Conservation (phyloP, 2,329 filamentous ascomycete species). For the Colletotrichum sojae region DNA sequence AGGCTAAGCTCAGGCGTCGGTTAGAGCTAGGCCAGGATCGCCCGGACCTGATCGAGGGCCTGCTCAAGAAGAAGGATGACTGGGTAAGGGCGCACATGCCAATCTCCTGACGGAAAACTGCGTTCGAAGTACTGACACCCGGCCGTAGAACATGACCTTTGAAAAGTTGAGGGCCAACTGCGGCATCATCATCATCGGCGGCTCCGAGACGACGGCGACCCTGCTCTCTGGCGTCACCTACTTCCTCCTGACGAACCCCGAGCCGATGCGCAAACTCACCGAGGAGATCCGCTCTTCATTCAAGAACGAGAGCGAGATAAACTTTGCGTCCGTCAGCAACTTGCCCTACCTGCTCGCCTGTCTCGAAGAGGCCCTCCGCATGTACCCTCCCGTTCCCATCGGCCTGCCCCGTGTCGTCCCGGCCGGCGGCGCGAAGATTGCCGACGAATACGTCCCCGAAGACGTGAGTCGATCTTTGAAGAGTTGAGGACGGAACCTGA, state of each 20-base stretch:
- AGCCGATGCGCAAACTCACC: slow-evolving; percentile 48
- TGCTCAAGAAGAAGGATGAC: slow-evolving; percentile 42
- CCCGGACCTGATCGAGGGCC: slow-evolving; percentile 43
- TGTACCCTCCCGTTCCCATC: slow-evolving; percentile 52
- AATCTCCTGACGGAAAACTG: too few species aligned
- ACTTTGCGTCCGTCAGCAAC: slow-evolving; percentile 47
- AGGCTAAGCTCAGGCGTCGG: slow-evolving; percentile 36
- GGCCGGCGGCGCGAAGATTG: slow-evolving; percentile 50
- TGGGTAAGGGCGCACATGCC: slow-evolving; percentile 21
- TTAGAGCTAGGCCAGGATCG: slow-evolving; percentile 37
- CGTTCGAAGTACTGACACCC: too few species aligned
- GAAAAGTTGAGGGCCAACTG: slow-evolving; percentile 40
- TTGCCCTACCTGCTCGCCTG: slow-evolving; percentile 56
- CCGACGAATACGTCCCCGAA: slow-evolving; percentile 50
- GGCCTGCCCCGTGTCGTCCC: slow-evolving; percentile 48
- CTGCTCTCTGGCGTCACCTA: slow-evolving; percentile 47
- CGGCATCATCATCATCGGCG: slow-evolving; percentile 47
- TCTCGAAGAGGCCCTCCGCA: slow-evolving; percentile 58
- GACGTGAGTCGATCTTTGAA: slow-evolving; percentile 42
- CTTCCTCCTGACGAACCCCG: slow-evolving; percentile 49
- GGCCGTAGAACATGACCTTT: slow-evolving; percentile 25
- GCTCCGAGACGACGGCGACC: slow-evolving; percentile 53
- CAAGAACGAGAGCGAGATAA: slow-evolving; percentile 53
- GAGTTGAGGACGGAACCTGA: rapidly evolving
- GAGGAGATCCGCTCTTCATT: slow-evolving; percentile 56